Base-by-base conservation (phyloP, 2,329 filamentous ascomycete genomes). In the Mollisia scopiformis region DNA sequence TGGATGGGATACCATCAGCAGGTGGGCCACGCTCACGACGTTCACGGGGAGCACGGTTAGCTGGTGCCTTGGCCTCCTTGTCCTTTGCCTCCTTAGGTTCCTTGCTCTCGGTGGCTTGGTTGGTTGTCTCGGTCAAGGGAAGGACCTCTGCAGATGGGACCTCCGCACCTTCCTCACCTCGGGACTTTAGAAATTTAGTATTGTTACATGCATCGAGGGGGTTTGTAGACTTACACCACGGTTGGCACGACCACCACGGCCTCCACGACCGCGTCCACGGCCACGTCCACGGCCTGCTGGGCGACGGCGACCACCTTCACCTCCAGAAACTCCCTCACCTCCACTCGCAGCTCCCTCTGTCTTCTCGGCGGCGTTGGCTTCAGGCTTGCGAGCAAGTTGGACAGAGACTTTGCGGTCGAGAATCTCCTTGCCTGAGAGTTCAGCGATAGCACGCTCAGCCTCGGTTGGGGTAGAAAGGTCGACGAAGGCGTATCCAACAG, bases 351-450 rank as follows among this genome's bases (percentile, higher is more conserved):
- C 82, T 75, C 85, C 86, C 74, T 93, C 91, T 50, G 79, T 74
- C 84, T 91, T 92, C 78, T 93, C 90, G 69, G 86, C 90, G 69
- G 86, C 88, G 73, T 89, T 85, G 69, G 90, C 85, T 83, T 98
- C 94, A 62, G 94, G 94, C 86, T 97, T 98, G 82, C 94, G 94
- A 74, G 95, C 95, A 74, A 97, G 90, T 84, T 99, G 95, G 70
- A 99, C 95, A 49, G 93, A 98, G 75, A 98, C 95, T 89, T 98
- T 98, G 80, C 95, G 94, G 80, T 97, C 93, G 62, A 98, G 88
- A 73, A 99, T 95, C 82, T 96, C 93, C 84, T 97, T 93, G 79
- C 94, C 94, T 73, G 95, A 97, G 69, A 99, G 90, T 81, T 97
- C 92, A 72, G 87, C 84, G 73, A 99, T 98, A 75, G 95, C 95